phyloP scores from a whole-genome alignment of 345 rosid species.

The Camelina sativa region DNA sequence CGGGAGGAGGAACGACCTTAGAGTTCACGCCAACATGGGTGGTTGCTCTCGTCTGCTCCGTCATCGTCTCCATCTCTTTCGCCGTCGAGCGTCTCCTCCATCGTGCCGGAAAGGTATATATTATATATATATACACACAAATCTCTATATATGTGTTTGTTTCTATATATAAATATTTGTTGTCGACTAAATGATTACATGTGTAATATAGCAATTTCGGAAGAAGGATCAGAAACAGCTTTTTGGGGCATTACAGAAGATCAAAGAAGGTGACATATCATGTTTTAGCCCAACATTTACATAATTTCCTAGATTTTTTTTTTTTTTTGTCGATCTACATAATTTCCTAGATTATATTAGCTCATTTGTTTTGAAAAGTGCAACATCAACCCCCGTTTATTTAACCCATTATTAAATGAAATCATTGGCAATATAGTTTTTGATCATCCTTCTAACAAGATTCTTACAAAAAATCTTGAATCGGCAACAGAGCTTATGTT shows the following conservation, averaged over 20 bases:
- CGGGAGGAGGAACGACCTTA: conserved; percentile 61
- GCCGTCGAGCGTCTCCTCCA: conserved; percentile 70
- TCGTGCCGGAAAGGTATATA: conserved; percentile 80
- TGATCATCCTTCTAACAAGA: conserved; percentile 31
- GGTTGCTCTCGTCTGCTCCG: conserved; percentile 75
- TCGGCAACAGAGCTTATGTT: conserved; percentile 76
- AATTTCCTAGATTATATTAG: not conserved
- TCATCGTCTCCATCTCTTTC: conserved; percentile 75
- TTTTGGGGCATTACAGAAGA: conserved; percentile 71
- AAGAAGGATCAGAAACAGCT: conserved; percentile 70
- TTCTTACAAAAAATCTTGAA: not conserved
- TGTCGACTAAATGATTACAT: conserved; percentile 7
- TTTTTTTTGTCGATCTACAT: too few species aligned
- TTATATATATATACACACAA: not conserved
- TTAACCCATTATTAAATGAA: not conserved
- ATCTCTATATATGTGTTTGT: not conserved
- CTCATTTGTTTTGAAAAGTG: not conserved
- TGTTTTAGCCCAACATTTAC: not conserved
- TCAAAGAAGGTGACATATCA: conserved; percentile 74
- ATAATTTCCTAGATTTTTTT: not conserved
- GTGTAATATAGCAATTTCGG: conserved; percentile 32
- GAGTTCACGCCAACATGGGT: conserved; percentile 91
- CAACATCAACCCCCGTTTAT: not conserved
- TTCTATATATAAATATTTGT: not conserved
- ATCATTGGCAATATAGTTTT: not conserved